These are phyloP conservation scores for Blastobotrys apis DNA, from an alignment of 1,139 yeast genomes.

Conservation along the genomic window DNA sequence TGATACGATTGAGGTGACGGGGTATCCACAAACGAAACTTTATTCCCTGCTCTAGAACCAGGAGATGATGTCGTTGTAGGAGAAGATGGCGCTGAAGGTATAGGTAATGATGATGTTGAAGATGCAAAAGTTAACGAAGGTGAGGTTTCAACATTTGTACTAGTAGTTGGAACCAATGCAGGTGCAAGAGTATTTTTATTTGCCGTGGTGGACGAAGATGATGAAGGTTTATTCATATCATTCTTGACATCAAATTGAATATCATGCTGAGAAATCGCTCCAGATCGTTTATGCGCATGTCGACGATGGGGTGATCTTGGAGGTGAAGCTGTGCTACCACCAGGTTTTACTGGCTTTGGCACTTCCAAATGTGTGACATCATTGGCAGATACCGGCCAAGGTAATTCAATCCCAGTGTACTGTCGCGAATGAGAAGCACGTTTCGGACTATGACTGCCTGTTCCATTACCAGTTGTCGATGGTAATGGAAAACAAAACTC, in stretches of 20 bases:
- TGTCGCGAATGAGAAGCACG: conserved; percentile 13
- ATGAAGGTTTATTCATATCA: not conserved
- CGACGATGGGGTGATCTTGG: conserved; percentile 17
- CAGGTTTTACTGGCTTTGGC: conserved; percentile 1
- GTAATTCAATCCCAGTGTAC: conserved; percentile 15
- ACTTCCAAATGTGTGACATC: conserved; percentile 5
- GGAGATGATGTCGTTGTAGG: conserved; percentile 5
- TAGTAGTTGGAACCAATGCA: conserved; percentile 1
- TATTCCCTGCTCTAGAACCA: conserved; percentile 2
- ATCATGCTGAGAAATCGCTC: conserved; percentile 19
- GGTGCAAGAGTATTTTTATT: not conserved
- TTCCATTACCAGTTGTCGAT: not conserved
- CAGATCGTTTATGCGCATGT: conserved; percentile 20
- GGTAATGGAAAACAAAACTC: conserved; percentile 9
- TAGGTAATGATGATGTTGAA: conserved; percentile 4
- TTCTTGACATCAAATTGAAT: conserved; percentile 8
- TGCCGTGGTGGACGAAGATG: not conserved
- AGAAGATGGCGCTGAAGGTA: conserved; percentile 7
- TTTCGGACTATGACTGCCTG: not conserved
- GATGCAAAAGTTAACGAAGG: conserved; percentile 12
- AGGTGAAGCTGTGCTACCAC: conserved; percentile 2
- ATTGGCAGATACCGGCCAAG: conserved; percentile 10
- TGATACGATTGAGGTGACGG: conserved; percentile 1
- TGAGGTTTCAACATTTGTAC: not conserved
- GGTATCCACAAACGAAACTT: conserved; percentile 11